A percentile compares a stretch with the other conserved stretches of the same genome.
These are phyloP conservation scores for Saccharomycopsis synnaedendra DNA, from an alignment of 805 yeast genomes.

Conservation along the genomic window DNA sequence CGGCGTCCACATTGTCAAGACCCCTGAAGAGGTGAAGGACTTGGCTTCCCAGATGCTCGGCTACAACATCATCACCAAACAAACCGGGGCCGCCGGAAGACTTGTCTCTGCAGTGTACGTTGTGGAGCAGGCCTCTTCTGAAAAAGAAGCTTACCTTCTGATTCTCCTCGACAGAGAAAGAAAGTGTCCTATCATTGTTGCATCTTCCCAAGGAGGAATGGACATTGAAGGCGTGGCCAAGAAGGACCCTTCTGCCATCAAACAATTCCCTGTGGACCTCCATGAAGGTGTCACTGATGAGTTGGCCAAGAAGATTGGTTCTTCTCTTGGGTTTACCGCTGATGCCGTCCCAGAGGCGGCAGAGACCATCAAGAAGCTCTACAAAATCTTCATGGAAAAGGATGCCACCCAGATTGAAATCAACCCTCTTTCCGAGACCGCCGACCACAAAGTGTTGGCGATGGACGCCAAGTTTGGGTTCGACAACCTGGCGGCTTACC, in stretches of 20 bases:
- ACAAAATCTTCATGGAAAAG: constrained; percentile 78
- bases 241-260: constrained; percentile 81
- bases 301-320: constrained; percentile 67
- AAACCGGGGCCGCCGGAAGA: constrained; percentile 96
- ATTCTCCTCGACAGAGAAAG: constrained; percentile 89
- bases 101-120: constrained; percentile 93
- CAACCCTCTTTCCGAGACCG: constrained; percentile 93
- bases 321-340: constrained; percentile 68
- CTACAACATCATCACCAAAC: constrained; percentile 93
- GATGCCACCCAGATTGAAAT: constrained; percentile 98
- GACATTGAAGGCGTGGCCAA: constrained; percentile 98
- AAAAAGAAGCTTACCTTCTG: constrained; percentile 92
- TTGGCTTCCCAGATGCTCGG: constrained; percentile 82
- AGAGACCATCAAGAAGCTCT: constrained; percentile 72
- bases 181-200: constrained; percentile 87
- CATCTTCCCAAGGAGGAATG: constrained; percentile 98
- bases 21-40: constrained; percentile 79
- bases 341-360: constrained; percentile 81
- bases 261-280: constrained; percentile 72
- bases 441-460: constrained; percentile 82
- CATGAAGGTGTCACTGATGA: constrained; percentile 70
- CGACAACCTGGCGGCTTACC: constrained; percentile 91
- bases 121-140: constrained; percentile 88
- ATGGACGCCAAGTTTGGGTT: constrained; percentile 99
- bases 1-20: constrained; percentile 83